phyloP scores from a whole-genome alignment of 2,329 filamentous ascomycete species.

The Aschersonia sp. region DNA sequence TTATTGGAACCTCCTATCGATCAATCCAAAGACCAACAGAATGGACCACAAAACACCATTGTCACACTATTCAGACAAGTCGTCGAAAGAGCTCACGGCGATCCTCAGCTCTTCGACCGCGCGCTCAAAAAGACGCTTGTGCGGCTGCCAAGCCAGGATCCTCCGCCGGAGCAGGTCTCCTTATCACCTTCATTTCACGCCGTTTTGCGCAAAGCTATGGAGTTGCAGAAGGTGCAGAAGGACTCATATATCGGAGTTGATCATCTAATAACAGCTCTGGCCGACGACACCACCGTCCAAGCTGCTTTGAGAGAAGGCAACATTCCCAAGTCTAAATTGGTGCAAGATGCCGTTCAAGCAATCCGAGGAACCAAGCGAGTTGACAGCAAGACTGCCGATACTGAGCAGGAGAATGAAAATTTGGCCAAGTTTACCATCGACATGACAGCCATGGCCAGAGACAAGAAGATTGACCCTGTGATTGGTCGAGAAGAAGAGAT shows the following conservation, averaged over 20 bases:
- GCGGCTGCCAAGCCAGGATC: slow-evolving; percentile 83
- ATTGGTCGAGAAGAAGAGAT: slow-evolving; percentile 96
- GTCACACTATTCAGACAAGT: slow-evolving; percentile 88
- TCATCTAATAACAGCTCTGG: slow-evolving; percentile 75
- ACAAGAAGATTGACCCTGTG: slow-evolving; percentile 95
- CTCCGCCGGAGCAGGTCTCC: slow-evolving; percentile 76
- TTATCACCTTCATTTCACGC: slow-evolving; percentile 71
- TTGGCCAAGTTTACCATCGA: slow-evolving; percentile 97
- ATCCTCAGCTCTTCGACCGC: slow-evolving; percentile 77
- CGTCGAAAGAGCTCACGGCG: slow-evolving; percentile 83
- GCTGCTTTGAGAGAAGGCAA: slow-evolving; percentile 69
- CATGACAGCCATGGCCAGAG: slow-evolving; percentile 90
- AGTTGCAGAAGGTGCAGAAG: slow-evolving; percentile 93
- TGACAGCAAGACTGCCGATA: slow-evolving; percentile 90
- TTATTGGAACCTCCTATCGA: slow-evolving; percentile 64
- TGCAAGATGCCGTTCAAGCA: slow-evolving; percentile 79
- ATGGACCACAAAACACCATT: slow-evolving; percentile 46
- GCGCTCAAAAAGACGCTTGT: slow-evolving; percentile 85
- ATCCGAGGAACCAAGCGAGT: slow-evolving; percentile 89
- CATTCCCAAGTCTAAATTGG: slow-evolving; percentile 76
- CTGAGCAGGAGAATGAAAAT: slow-evolving; percentile 86
- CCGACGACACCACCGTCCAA: slow-evolving; percentile 66
- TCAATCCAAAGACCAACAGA: slow-evolving; percentile 71
- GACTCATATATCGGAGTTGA: slow-evolving; percentile 91
- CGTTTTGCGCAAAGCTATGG: slow-evolving; percentile 69